Evolutionary conservation across 805 yeast species (phyloP).

Genomic region (Nakazawaea ambrosiae): DNA sequence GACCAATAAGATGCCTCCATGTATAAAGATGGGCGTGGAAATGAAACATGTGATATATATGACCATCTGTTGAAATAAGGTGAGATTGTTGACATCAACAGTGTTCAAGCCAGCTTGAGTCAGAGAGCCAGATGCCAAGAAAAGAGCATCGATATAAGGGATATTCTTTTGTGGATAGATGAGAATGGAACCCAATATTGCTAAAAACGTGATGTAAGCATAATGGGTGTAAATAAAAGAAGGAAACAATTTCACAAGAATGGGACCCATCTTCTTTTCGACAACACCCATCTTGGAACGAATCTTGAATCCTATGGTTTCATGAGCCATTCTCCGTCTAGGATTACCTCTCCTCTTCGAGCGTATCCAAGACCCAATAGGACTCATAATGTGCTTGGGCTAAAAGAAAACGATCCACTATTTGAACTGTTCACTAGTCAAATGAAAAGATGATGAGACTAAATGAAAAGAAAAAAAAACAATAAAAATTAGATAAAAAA

Average conservation of each 20-base stretch:
- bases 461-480: too few relatives aligned
- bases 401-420: too few relatives aligned
- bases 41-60: constrained; percentile 56
- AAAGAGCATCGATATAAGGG: constrained; percentile 71
- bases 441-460: too few relatives aligned
- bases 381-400: constrained; percentile 1
- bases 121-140: constrained; percentile 66
- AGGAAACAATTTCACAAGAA: constrained; percentile 35
- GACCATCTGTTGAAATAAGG: constrained; percentile 73
- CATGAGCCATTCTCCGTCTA: constrained; percentile 14
- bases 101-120: constrained; percentile 95
- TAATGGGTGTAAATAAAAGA: constrained; percentile 64
- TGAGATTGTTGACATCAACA: constrained; percentile 54
- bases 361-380: background rate
- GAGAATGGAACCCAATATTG: constrained; percentile 64
- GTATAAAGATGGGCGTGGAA: constrained; percentile 85
- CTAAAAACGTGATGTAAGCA: constrained; percentile 54
- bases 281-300: constrained; percentile 30
- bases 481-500: too few relatives aligned
- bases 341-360: background rate
- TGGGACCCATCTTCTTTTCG: constrained; percentile 33
- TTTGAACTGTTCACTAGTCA: too few relatives aligned
- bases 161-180: constrained; percentile 68
- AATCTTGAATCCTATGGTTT: constrained; percentile 20
- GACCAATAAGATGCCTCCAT: constrained; percentile 67